Conservation (phyloP, 805 yeast genomes). For the Myxozyma nipponensis region DNA sequence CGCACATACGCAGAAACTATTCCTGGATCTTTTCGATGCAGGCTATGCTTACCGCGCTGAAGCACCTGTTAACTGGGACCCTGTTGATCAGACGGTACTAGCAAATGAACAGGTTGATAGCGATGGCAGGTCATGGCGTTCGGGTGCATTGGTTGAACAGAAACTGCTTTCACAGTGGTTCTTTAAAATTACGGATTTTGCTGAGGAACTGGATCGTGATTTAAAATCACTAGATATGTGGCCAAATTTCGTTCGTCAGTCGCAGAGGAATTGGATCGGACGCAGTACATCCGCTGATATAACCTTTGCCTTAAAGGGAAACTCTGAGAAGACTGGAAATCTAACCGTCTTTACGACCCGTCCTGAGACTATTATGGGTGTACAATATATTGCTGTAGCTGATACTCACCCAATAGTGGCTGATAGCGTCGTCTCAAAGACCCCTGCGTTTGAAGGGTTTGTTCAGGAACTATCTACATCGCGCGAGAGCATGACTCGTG, state of each 20-base stretch:
- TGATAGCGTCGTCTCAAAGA: slow-evolving; percentile 37
- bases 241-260: slow-evolving; percentile 84
- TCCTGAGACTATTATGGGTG: slow-evolving; percentile 81
- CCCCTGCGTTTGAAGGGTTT: slow-evolving; percentile 47
- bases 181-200: slow-evolving; percentile 80
- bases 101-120: slow-evolving; percentile 96
- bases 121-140: slow-evolving; percentile 91
- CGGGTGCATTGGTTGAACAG: slow-evolving; percentile 92
- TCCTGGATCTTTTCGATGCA: slow-evolving; percentile 63
- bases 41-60: slow-evolving; percentile 82
- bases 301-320: slow-evolving; percentile 39
- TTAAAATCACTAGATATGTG: slow-evolving; percentile 59
- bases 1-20: slow-evolving; percentile 87
- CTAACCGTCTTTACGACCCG: slow-evolving; percentile 76
- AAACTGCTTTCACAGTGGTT: slow-evolving; percentile 86
- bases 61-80: slow-evolving; percentile 97
- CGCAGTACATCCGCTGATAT: slow-evolving; percentile 76
- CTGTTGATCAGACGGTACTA: slow-evolving; percentile 87
- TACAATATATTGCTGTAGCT: slow-evolving; percentile 78
- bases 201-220: slow-evolving; percentile 63
- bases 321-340: slow-evolving; percentile 25
- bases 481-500: slow-evolving; percentile 52
- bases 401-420: slow-evolving; percentile 60
- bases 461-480: slow-evolving; percentile 39
- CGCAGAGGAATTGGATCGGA: slow-evolving; percentile 96